phyloP scores from a whole-genome alignment of 257 asterid genomes.

The Salvia miltiorrhiza region DNA sequence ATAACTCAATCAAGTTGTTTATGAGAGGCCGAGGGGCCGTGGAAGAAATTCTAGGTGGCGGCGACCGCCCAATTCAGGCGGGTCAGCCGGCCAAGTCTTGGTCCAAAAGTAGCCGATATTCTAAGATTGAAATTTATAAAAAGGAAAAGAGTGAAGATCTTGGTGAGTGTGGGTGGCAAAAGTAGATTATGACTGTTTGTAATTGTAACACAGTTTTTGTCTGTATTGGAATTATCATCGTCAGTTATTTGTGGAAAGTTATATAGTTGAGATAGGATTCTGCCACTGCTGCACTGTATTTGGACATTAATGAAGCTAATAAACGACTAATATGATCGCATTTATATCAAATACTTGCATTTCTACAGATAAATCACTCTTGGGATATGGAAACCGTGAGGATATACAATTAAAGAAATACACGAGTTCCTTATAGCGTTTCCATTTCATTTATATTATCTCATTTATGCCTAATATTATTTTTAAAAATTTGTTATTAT shows the following conservation, averaged over 20 bases:
- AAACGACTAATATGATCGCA: neutral
- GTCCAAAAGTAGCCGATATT: constrained; percentile 22
- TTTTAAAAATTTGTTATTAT: too few species aligned
- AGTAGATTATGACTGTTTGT: constrained; percentile 22
- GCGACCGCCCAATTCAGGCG: constrained; percentile 36
- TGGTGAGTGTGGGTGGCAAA: constrained; percentile 37
- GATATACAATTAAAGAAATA: too few species aligned
- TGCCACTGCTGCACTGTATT: neutral
- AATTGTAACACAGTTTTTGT: neutral
- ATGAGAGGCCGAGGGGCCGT: too few species aligned
- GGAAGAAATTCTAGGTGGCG: constrained; percentile 16
- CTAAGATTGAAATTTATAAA: neutral
- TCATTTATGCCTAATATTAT: too few species aligned
- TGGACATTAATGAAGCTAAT: constrained; percentile 5
- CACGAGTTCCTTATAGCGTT: too few species aligned
- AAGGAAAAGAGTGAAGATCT: neutral
- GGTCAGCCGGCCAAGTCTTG: constrained; percentile 14
- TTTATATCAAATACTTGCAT: too few species aligned
- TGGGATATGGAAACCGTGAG: too few species aligned
- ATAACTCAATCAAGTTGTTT: too few species aligned
- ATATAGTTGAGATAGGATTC: neutral
- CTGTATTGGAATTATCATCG: neutral
- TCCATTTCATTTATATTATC: too few species aligned
- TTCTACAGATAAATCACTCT: too few species aligned
- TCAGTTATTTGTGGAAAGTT: neutral